Percentiles rank a stretch among this genome's conserved stretches.
phyloP scores from a whole-genome alignment of 2,329 filamentous ascomycete genomes.

The Lachnum nothofagi region DNA sequence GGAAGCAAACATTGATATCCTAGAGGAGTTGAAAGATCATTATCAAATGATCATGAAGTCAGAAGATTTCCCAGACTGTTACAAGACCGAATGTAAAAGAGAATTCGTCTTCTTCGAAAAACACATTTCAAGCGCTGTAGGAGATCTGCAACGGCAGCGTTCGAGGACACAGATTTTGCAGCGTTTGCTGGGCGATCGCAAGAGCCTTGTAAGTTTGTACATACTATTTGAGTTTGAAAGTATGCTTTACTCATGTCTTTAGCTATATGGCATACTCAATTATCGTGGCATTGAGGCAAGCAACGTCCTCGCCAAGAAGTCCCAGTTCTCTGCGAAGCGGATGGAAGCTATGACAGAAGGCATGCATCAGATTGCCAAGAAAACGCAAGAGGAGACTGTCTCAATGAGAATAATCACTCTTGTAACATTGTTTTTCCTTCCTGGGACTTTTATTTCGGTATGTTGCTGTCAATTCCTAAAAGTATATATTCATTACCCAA shows the following conservation, averaged over 20 bases:
- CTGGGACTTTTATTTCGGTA: conserved; percentile 40
- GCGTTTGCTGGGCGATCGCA: conserved; percentile 22
- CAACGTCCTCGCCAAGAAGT: conserved; percentile 25
- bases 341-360: conserved; percentile 27
- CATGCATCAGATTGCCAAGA: conserved; percentile 33
- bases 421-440: conserved; percentile 40
- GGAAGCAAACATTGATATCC: conserved; percentile 31
- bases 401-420: conserved; percentile 40
- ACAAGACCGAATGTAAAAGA: conserved; percentile 7
- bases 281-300: conserved; percentile 33
- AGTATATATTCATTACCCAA: not conserved
- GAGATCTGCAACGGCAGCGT: conserved; percentile 26
- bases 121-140: conserved; percentile 17
- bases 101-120: conserved; percentile 20
- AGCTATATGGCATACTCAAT: conserved; percentile 35
- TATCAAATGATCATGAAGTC: conserved; percentile 15
- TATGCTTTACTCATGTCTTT: too few relatives aligned
- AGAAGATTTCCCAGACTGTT: conserved; percentile 6
- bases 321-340: conserved; percentile 18
- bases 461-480: conserved; percentile 10
- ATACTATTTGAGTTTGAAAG: too few relatives aligned
- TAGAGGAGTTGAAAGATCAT: conserved; percentile 24
- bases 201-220: conserved; percentile 16
- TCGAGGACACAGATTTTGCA: conserved; percentile 23
- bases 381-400: conserved; percentile 37